phyloP scores from a whole-genome alignment of 495 filamentous ascomycete genomes.

The Trichoderma erinaceum region DNA sequence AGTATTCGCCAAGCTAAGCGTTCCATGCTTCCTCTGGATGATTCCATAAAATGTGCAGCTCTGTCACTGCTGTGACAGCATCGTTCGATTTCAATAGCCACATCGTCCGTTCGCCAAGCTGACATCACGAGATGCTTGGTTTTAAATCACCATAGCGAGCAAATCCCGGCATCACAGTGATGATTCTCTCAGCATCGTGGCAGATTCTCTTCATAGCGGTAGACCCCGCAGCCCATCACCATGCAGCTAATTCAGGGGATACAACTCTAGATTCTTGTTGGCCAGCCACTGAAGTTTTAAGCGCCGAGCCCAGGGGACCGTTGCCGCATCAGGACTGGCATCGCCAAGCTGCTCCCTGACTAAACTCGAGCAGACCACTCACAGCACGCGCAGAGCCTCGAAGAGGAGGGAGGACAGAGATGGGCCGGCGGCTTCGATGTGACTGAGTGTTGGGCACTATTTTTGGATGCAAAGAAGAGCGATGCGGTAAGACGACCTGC shows the following conservation, averaged over 20 bases:
- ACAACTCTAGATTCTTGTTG: constrained; percentile 17
- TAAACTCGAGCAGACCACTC: neutral
- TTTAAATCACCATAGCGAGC: neutral
- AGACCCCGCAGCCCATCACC: constrained; percentile 4
- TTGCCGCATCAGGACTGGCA: constrained; percentile 6
- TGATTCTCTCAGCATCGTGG: neutral
- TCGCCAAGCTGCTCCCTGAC: neutral
- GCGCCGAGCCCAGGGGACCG: constrained; percentile 10
- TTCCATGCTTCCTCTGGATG: neutral
- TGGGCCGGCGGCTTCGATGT: constrained; percentile 11
- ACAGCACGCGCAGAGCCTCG: neutral
- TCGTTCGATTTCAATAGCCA: neutral
- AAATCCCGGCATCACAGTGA: neutral
- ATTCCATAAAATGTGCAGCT: neutral
- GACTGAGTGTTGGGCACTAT: neutral
- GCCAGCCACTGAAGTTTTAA: constrained; percentile 15
- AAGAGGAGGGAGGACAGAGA: neutral
- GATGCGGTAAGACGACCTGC: neutral
- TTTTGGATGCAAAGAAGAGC: neutral
- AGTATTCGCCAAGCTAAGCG: neutral
- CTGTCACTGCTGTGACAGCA: neutral
- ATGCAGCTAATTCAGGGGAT: constrained; percentile 8
- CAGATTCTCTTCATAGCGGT: neutral
- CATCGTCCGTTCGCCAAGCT: neutral
- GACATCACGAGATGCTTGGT: neutral